A percentile compares a stretch with the other conserved stretches of the same genome.
These are phyloP conservation scores for Intubia oerlemansii DNA, from an alignment of 2,329 filamentous ascomycete species.

Conservation along the genomic window DNA sequence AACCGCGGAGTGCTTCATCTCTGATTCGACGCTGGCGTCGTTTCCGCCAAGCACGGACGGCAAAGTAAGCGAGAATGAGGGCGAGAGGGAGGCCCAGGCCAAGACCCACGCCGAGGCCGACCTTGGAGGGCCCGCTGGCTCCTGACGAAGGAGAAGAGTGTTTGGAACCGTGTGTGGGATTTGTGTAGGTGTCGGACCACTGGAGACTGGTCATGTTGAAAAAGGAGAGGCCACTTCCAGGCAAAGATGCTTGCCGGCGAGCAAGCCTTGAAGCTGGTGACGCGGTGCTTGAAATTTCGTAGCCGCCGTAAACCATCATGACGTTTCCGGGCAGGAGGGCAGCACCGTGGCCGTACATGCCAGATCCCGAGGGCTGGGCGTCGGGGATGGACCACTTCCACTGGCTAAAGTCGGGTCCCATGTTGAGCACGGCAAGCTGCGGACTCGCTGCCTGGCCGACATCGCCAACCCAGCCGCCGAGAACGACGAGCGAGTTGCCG, in stretches of 20 bases:
- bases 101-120: slow-evolving; percentile 43
- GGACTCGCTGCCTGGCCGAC: slow-evolving; percentile 55
- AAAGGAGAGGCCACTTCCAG: slow-evolving; percentile 16
- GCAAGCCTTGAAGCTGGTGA: no score
- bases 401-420: slow-evolving; percentile 53
- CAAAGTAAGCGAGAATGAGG: no score
- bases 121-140: no score
- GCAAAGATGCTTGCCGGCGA: no score
- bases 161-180: no score
- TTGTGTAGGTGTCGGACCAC: slow-evolving; percentile 29
- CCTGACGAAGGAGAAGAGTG: no score
- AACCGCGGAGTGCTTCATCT: slow-evolving; percentile 24
- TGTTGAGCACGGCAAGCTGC: slow-evolving; percentile 55
- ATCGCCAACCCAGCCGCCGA: slow-evolving; percentile 87
- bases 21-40: slow-evolving; percentile 19
- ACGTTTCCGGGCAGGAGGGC: slow-evolving; percentile 42
- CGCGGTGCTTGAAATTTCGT: slow-evolving; percentile 23
- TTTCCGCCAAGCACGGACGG: no score
- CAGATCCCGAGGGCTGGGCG: slow-evolving; percentile 21
- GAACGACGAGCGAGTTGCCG: slow-evolving; percentile 53
- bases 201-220: slow-evolving; percentile 35
- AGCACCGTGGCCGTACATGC: slow-evolving; percentile 42
- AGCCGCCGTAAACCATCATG: slow-evolving; percentile 46
- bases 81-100: slow-evolving; percentile 38
- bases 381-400: slow-evolving; percentile 52